Evolutionary conservation across 129 eudicot genomes (phyloP).

Genomic region (Flaveria brownii): DNA sequence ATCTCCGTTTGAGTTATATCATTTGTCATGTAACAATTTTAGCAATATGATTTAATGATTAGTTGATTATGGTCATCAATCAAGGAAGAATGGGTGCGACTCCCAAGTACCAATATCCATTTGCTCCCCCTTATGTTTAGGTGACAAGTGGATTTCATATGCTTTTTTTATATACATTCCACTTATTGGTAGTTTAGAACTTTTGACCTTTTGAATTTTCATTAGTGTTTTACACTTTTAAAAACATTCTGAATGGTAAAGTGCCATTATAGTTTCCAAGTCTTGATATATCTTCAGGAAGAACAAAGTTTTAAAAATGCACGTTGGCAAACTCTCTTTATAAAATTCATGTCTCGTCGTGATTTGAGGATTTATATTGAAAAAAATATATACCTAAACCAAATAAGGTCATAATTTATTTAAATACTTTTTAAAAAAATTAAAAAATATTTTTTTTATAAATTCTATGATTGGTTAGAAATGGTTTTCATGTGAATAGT

Average conservation of each 20-base stretch:
- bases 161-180: slow-evolving; percentile 1
- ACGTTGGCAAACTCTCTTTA: neutral
- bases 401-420: too few relatives aligned
- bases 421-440: too few relatives aligned
- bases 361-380: too few relatives aligned
- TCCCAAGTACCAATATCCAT: neutral
- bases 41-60: neutral
- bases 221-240: neutral
- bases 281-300: neutral
- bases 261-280: neutral
- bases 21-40: neutral
- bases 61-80: neutral
- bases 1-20: neutral
- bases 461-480: too few relatives aligned
- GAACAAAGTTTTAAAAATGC: neutral
- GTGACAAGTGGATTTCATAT: neutral
- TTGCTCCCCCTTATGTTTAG: neutral
- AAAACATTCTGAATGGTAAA: neutral
- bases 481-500: too few relatives aligned
- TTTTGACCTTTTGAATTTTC: neutral
- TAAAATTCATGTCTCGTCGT: neutral
- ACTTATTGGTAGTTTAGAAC: neutral
- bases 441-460: too few relatives aligned
- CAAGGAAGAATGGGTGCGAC: neutral
- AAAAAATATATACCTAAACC: too few relatives aligned